These are phyloP conservation scores for Periconia macrospinosa DNA, from an alignment of 2,329 filamentous ascomycete species.

Conservation along the genomic window DNA sequence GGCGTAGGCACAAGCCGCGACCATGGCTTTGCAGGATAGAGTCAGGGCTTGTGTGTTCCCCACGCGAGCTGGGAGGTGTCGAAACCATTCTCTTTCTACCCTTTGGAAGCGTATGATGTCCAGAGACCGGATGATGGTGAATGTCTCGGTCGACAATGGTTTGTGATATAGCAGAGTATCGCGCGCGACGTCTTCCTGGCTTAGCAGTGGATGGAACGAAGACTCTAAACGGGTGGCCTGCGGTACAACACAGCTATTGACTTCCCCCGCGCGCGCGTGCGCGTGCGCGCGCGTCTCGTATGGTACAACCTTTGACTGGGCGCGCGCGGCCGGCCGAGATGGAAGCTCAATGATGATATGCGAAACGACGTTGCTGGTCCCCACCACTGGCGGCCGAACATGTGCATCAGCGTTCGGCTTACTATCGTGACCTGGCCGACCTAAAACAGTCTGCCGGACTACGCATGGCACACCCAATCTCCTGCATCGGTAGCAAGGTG, in stretches of 20 bases:
- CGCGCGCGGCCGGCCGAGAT: not conserved
- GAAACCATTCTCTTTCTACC: conserved; percentile 19
- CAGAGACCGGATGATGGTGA: conserved; percentile 14
- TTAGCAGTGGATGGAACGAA: not conserved
- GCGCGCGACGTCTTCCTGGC: not conserved
- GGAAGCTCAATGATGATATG: not conserved
- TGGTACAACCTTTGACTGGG: not conserved
- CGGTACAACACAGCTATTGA: too few relatives aligned
- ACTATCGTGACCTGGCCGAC: conserved; percentile 10
- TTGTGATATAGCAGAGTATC: not conserved
- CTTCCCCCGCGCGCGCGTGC: too few relatives aligned
- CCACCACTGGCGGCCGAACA: not conserved
- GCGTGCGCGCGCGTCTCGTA: too few relatives aligned
- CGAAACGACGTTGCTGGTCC: not conserved
- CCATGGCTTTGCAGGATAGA: conserved; percentile 18
- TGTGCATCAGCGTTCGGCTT: not conserved
- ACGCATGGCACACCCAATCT: conserved; percentile 15
- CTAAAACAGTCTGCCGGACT: conserved; percentile 17
- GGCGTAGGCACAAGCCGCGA: conserved; percentile 18
- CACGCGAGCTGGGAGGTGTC: conserved; percentile 17
- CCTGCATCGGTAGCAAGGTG: conserved; percentile 19
- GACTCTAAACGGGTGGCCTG: not conserved
- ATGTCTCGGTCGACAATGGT: not conserved
- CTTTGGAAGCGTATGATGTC: conserved; percentile 14
- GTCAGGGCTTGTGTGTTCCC: conserved; percentile 16